Conservation (phyloP, 306 rosid genomes). For the Trifolium repens region DNA sequence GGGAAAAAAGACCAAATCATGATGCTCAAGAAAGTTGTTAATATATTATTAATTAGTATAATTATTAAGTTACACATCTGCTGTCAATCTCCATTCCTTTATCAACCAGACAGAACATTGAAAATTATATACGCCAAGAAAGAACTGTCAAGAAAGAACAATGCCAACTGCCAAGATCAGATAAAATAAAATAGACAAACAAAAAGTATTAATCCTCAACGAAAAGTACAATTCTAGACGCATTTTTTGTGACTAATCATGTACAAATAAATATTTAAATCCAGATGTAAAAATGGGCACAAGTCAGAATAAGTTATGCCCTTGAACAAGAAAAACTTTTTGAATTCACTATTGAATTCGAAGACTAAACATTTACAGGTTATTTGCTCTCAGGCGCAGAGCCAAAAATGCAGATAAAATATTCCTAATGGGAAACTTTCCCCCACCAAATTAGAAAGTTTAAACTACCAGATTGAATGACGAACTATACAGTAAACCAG, state of each 20-base stretch:
- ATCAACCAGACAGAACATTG: neutral
- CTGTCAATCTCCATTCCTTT: neutral
- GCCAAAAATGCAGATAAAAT: conserved; percentile 54
- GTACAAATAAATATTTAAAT: conserved; percentile 16
- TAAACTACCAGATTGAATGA: conserved; percentile 48
- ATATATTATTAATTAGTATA: neutral
- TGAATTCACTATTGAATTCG: conserved; percentile 50
- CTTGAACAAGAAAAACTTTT: conserved; percentile 30
- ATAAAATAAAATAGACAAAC: neutral
- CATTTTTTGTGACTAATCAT: neutral
- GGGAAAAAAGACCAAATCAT: neutral
- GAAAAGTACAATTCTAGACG: neutral
- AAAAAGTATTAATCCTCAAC: conserved; percentile 5
- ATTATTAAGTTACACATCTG: neutral
- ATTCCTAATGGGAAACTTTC: conserved; percentile 47
- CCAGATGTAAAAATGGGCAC: conserved; percentile 22
- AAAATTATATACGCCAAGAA: neutral
- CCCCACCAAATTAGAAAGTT: conserved; percentile 49
- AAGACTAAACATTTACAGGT: conserved; percentile 66
- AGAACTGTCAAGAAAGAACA: too few relatives aligned
- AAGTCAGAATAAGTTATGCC: conserved; percentile 17
- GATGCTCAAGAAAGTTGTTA: neutral
- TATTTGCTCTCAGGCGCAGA: conserved; percentile 53
- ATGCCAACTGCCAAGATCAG: neutral
- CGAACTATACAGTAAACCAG: conserved; percentile 55